Conservation (phyloP, 768 basidiomycete species). For the Kwoniella newhampshirensis region DNA sequence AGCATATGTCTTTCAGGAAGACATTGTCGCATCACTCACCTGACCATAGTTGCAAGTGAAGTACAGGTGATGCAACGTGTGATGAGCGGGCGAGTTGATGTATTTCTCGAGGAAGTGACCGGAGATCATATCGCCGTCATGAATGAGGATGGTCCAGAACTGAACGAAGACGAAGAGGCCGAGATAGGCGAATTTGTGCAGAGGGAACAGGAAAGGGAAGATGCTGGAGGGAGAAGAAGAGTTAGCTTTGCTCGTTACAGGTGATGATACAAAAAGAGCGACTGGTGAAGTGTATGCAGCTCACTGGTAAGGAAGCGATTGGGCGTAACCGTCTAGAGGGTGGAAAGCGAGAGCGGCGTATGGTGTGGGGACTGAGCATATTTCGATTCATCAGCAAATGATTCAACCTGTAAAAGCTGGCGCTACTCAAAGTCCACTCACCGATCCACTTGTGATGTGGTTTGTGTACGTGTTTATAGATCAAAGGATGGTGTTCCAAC, state of each 20-base stretch:
- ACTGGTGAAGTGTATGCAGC: slow-evolving; percentile 4
- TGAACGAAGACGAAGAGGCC: slow-evolving; percentile 87
- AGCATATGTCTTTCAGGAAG: slow-evolving; percentile 1
- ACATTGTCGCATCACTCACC: slow-evolving; percentile 32
- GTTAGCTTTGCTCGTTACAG: neutral
- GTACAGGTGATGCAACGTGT: slow-evolving; percentile 93
- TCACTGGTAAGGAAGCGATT: slow-evolving; percentile 88
- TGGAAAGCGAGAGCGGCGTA: slow-evolving; percentile 98
- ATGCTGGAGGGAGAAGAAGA: slow-evolving; percentile 51
- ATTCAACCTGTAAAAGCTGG: neutral
- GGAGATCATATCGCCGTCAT: slow-evolving; percentile 98
- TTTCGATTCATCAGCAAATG: slow-evolving; percentile 6
- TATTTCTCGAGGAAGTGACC: slow-evolving; percentile 80
- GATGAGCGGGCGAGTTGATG: slow-evolving; percentile 98
- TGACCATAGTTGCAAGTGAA: slow-evolving; percentile 97
- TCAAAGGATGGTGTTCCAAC: slow-evolving; percentile 72
- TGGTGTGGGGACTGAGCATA: slow-evolving; percentile 81
- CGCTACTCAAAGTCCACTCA: slow-evolving; percentile 56
- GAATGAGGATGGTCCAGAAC: slow-evolving; percentile 92
- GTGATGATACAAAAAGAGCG: neutral
- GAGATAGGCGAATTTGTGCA: slow-evolving; percentile 82
- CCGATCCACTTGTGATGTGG: slow-evolving; percentile 99
- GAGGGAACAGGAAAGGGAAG: slow-evolving; percentile 83
- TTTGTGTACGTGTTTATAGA: slow-evolving; percentile 93
- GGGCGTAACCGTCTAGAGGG: slow-evolving; percentile 87